A percentile compares a stretch with the other conserved stretches of the same genome.
phyloP scores from a whole-genome alignment of 140 eudicot genomes.

The Stevia rebaudiana region DNA sequence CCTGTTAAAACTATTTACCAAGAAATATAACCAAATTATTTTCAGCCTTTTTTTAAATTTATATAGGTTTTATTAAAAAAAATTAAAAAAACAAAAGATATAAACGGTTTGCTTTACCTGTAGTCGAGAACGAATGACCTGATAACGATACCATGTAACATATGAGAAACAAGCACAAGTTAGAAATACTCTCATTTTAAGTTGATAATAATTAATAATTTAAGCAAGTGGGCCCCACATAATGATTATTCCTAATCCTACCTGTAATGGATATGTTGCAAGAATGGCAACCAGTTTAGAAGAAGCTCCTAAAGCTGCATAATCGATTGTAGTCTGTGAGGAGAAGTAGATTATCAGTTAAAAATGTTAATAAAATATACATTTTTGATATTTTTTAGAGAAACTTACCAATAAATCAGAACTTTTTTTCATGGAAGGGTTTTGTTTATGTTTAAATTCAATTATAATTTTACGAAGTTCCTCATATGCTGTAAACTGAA shows the following conservation, averaged over 20 bases:
- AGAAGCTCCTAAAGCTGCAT: constrained; percentile 79
- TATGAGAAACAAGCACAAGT: constrained; percentile 23
- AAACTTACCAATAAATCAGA: constrained; percentile 60
- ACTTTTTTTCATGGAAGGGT: constrained; percentile 21
- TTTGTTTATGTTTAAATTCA: constrained; percentile 35
- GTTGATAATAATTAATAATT: not conserved
- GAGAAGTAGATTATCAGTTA: not conserved
- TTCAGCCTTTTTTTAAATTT: no score
- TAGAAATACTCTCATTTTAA: not conserved
- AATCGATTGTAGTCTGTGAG: constrained; percentile 66
- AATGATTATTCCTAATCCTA: constrained; percentile 14
- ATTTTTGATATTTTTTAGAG: not conserved
- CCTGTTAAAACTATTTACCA: no score
- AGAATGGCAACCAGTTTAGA: constrained; percentile 85
- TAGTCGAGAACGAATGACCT: constrained; percentile 94
- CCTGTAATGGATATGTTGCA: constrained; percentile 91
- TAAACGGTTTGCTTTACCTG: constrained; percentile 49
- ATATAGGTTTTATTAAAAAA: not conserved
- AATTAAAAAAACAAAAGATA: constrained; percentile 1
- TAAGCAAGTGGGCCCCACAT: not conserved
- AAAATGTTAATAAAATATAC: not conserved
- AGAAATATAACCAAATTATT: not conserved
- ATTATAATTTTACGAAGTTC: constrained; percentile 71
- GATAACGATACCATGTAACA: constrained; percentile 16
- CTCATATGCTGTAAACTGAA: constrained; percentile 93